Evolutionary conservation across 2,329 filamentous ascomycete species (phyloP), one percentile per base, ranked within the genome.

Genomic region (Clonostachys byssicola): DNA sequence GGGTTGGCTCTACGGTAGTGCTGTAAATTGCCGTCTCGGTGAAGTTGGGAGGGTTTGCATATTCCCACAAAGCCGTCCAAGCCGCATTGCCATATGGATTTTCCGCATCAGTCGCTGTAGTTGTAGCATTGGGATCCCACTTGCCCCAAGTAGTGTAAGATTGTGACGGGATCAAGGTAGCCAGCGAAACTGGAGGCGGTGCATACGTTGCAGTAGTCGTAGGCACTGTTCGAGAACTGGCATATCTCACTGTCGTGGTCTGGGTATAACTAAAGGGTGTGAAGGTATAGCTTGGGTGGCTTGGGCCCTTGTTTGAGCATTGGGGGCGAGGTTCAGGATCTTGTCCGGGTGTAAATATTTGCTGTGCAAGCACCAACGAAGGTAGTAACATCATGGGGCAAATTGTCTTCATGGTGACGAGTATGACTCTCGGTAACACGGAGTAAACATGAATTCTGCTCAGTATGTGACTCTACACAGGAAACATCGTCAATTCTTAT

Each of bases 1-100:
- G 69, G 0, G 78, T 83, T 0, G 80, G 76, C 5, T 64, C 67
- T 3, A 79, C 77, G 0, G 79, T 83, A 0, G 78, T 78, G 45
- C 59, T 64, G 30, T 54, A 63, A 12, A 63, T 33, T 13, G 48
- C 55, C 18, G 49, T 59, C 34, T 61, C 57, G 4, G 63, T 66
- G 43, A 64, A 66, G 42, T 65, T 64, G 38, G 61, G 60, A 10
- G 61, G 62, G 34, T 63, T 60, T 10, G 60, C 63, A 38, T 56
- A 48, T 10, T 63, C 54, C 64, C 63, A 66, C 1, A 66, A 53
- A 4, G 57, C 60, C 9, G 53, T 63, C 55, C 62, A 66, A 2
- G 61, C 60, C 1, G 61, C 62, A 10, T 52, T 53, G 0, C 64
- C 63, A 23, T 62, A 65, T 0, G 54, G 55, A 36, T 64, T 57